phyloP scores from a whole-genome alignment of 2,329 filamentous ascomycete genomes.

The Hymenoscyphus linearis region DNA sequence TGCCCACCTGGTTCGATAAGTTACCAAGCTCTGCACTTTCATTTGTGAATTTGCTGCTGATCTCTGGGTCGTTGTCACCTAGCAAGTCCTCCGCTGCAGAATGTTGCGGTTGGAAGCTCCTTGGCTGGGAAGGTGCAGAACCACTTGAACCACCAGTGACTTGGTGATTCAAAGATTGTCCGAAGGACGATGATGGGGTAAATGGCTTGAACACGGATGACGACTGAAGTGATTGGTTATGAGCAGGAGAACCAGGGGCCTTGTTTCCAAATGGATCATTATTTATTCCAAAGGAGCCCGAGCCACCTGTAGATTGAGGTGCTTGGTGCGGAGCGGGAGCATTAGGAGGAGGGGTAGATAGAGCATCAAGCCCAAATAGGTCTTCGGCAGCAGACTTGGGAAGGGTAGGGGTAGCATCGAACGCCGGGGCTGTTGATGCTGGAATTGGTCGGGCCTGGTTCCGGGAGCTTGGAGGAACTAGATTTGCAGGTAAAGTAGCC shows the following conservation, averaged over 20 bases:
- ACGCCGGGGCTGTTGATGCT: conserved; percentile 39
- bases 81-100: conserved; percentile 74
- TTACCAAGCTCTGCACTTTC: conserved; percentile 93
- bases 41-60: conserved; percentile 79
- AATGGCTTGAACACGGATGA: conserved; percentile 73
- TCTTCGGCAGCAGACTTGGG: conserved; percentile 87
- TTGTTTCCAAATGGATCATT: conserved; percentile 38
- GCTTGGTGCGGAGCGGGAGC: conserved; percentile 36
- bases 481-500: conserved; percentile 67
- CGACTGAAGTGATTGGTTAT: conserved; percentile 19
- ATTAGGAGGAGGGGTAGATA: conserved; percentile 40
- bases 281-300: conserved; percentile 50
- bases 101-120: conserved; percentile 38
- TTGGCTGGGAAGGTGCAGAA: conserved; percentile 31
- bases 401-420: conserved; percentile 39
- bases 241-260: conserved; percentile 27
- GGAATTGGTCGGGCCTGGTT: conserved; percentile 46
- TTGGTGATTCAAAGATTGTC: conserved; percentile 72
- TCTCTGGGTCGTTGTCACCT: conserved; percentile 83
- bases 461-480: conserved; percentile 85
- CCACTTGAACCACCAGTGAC: conserved; percentile 55
- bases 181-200: conserved; percentile 86
- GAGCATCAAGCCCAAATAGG: conserved; percentile 83
- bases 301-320: conserved; percentile 69
- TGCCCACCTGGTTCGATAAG: conserved; percentile 90